Base-by-base conservation (phyloP, 768 basidiomycete species). In the Pulveroboletus sp. region DNA sequence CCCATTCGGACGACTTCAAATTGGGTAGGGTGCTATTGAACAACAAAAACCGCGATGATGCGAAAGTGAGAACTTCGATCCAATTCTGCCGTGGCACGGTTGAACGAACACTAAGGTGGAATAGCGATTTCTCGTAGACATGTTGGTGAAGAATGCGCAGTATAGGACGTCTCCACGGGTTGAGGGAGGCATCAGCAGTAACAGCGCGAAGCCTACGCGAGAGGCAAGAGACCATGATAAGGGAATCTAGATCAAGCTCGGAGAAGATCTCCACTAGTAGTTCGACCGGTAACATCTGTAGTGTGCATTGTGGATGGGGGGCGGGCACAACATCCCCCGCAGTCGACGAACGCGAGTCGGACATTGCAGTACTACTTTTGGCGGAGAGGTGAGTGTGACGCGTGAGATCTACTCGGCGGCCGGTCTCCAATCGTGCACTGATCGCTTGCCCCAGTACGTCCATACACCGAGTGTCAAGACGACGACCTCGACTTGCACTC, bases 91-190 rank as follows among this genome's bases (percentile, higher is more conserved):
- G 74, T 5, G 89, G 88, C 1, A 90, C 83, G 32, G 70, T 80
- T 31, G 69, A 69, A 30, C 80, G 80, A 30, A 85, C 76, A 57
- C 83, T 79, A 24, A 91, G 75, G 54, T 82, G 77, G 52, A 69
- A 76, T 45, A 90, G 64, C 26, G 71, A 65, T 7, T 63, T 62
- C 47, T 82, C 80, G 56, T 85, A 84, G 26, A 62, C 53, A 28
- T 65, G 62, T 14, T 66, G 65, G 24, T 65, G 69, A 21, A 91
- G 74, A 54, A 73, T 79, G 27, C 76, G 77, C 21, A 82, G 66
- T 56, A 90, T 88, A 3, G 88, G 85, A 14, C 68, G 71, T 46
- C 86, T 76, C 89, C 89, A 90, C 15, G 83, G 86, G 60, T 89
- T 89, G 39, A 90, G 67, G 5, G 80, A 73, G 7, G 77, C 57